Evolutionary conservation across 202 grass and related monocot genomes (phyloP).

Genomic region (Digitaria exilis): DNA sequence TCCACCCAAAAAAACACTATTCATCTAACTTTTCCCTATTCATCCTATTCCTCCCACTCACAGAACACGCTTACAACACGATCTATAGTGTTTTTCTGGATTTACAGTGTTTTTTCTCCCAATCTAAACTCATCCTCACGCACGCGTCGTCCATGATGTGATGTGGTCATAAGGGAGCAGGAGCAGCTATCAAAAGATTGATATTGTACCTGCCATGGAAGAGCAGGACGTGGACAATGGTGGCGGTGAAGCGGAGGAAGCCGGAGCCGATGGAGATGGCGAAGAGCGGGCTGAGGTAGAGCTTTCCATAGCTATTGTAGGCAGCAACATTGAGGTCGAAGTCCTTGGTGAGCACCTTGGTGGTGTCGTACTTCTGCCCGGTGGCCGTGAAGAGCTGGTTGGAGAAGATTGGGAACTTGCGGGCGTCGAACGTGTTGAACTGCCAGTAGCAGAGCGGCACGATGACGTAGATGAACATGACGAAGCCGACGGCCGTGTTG

Average conservation of each 20-base stretch:
- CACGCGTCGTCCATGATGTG: not conserved
- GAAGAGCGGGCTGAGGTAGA: conserved; percentile 96
- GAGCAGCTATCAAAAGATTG: not conserved
- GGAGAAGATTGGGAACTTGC: conserved; percentile 87
- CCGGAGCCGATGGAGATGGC: conserved; percentile 95
- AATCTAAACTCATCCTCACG: too few species aligned
- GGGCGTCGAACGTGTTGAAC: conserved; percentile 90
- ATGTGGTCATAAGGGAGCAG: too few species aligned
- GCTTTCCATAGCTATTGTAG: conserved; percentile 84
- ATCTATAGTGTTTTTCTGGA: too few species aligned
- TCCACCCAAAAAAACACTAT: too few species aligned
- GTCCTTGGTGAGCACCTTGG: conserved; percentile 79
- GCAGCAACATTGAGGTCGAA: conserved; percentile 87
- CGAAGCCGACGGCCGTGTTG: conserved; percentile 80
- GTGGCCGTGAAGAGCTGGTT: conserved; percentile 86
- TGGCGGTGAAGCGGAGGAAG: conserved; percentile 90
- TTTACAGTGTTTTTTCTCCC: too few species aligned
- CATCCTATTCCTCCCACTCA: too few species aligned
- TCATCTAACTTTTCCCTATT: too few species aligned
- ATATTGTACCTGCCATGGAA: conserved; percentile 62
- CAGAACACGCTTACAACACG: too few species aligned
- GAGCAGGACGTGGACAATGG: conserved; percentile 85
- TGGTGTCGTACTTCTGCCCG: conserved; percentile 83
- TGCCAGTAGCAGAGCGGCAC: conserved; percentile 91
- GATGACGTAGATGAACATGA: conserved; percentile 97